Evolutionary conservation across 257 asterid species (phyloP), one percentile per base, ranked within the genome.

Genomic region (Petunia secreta): DNA sequence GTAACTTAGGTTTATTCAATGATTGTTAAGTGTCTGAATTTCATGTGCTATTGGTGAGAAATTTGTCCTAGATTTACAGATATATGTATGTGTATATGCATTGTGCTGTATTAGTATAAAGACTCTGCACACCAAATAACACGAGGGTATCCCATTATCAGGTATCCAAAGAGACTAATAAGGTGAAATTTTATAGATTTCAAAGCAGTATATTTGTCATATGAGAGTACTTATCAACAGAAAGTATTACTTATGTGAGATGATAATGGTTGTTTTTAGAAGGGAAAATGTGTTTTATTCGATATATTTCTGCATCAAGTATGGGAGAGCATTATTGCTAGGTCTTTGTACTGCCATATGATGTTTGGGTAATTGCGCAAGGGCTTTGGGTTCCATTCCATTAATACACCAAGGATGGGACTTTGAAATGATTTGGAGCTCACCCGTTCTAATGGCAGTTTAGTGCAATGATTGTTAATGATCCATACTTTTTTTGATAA

Each of bases 321-420:
- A 25, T 25, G 25, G 25, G 25, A 25, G 25, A 34, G 36, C 50
- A 60, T 50, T 4, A 7, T 73, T 48, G 50, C 63, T 62, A 73
- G 78, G 46, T 50, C 63, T 36, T 73, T 73, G 78, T 73, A 36
- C 62, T 73, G 78, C 63, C 46, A 50, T 52, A 36, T 73, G 78
- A 50, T 50, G 63, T 73, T 48, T 50, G 78, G 62, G 78, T 36
- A 50, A 71, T 50, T 48, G 77, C 77, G 60, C 62, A 48, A 71
- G 62, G 77, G 77, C 78, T 73, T 73, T 73, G 62, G 50, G 78
- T 73, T 73, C 62, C 62, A 50, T 34, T 10, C 62, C 59, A 4
- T 52, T 73, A 34, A 50, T 11, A 50, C 34, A 25, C 25, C 25
- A 46, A 13, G 78, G 62, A 73, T 50, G 78, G 78, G 37, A 36